These are phyloP conservation scores for Periconia macrospinosa DNA, from an alignment of 2,329 filamentous ascomycete genomes.

Conservation along the genomic window DNA sequence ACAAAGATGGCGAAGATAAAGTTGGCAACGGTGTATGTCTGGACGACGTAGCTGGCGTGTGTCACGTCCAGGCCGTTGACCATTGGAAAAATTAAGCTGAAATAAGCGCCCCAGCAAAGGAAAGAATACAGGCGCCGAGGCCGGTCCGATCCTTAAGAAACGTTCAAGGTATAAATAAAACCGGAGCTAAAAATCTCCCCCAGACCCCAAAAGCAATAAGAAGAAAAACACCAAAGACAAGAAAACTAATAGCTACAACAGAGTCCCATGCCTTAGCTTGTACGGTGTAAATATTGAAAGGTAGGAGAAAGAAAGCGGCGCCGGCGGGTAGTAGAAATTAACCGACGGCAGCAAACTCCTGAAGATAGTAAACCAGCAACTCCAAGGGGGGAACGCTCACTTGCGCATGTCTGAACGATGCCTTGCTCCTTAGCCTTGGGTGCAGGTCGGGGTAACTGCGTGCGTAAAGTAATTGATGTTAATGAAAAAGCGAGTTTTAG, in stretches of 20 bases:
- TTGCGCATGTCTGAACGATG: slow-evolving; percentile 43
- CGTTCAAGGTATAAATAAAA: slow-evolving; percentile 48
- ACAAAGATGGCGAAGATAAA: slow-evolving; percentile 25
- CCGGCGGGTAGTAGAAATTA: slow-evolving; percentile 62
- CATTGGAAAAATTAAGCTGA: slow-evolving; percentile 45
- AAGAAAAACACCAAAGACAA: slow-evolving; percentile 39
- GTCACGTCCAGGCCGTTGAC: slow-evolving; percentile 34
- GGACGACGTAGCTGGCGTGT: slow-evolving; percentile 38
- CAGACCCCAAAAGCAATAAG: slow-evolving; percentile 42
- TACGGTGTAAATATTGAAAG: slow-evolving; percentile 59
- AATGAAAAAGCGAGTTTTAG: no score
- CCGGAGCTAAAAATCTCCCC: slow-evolving; percentile 44
- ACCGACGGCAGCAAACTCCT: slow-evolving; percentile 66
- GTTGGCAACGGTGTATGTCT: slow-evolving; percentile 38
- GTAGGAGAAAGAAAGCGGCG: slow-evolving; percentile 67
- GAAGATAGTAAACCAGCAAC: slow-evolving; percentile 56
- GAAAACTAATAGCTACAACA: slow-evolving; percentile 41
- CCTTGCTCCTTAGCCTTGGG: slow-evolving; percentile 61
- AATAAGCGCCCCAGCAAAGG: slow-evolving; percentile 48
- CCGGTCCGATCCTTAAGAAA: slow-evolving; percentile 54
- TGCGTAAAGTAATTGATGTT: no score
- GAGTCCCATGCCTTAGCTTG: slow-evolving; percentile 35
- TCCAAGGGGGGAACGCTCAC: slow-evolving; percentile 51
- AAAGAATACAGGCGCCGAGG: slow-evolving; percentile 54
- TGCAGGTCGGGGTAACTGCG: no score